Evolutionary conservation across 78 protist species (phyloP), one percentile per base, ranked within the genome.

Genomic region (Neovahlkampfia damariscottae): DNA sequence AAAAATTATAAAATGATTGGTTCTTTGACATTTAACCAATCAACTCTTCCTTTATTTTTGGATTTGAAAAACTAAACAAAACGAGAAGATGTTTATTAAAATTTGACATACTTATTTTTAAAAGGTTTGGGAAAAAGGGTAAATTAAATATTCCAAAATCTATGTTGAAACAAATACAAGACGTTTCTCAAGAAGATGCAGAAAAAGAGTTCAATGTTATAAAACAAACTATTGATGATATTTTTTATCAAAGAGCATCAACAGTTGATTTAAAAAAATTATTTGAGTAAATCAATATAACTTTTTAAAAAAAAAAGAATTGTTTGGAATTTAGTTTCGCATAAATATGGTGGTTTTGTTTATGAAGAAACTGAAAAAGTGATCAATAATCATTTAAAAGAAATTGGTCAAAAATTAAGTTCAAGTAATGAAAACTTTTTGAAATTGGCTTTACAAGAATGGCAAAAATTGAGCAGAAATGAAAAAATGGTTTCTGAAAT

Each of bases 381-480:
- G 31, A 6, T 76, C 50, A 5, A 7, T 67, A 76, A 6, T 6
- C 79, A 76, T 72, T 6, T 31, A 32, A 7, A 7, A 36, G 75
- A 5, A 19, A 41, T 76, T 29, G 6, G 8, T 41, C 27, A 68
- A 6, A 31, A 71, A 10, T 6, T 76, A 29, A 76, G 8, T 6
- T 32, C 5, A 19, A 7, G 6, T 30, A 37, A 76, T 19, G 72
- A 7, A 67, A 6, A 19, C 38, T 76, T 67, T 62, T 31, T 76
- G 5, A 36, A 5, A 5, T 6, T 5, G 29, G 27, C 66, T 10
- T 29, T 76, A 19, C 5, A 28, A 27, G 41, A 6, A 31, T 76
- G 79, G 79, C 41, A 76, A 41, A 28, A 76, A 36, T 62, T 67
- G 38, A 5, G 72, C 41, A 28, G 72, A 5, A 62, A 41, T 35